Evolutionary conservation across 257 asterid genomes (phyloP).

Genomic region (Plantago elongata): DNA sequence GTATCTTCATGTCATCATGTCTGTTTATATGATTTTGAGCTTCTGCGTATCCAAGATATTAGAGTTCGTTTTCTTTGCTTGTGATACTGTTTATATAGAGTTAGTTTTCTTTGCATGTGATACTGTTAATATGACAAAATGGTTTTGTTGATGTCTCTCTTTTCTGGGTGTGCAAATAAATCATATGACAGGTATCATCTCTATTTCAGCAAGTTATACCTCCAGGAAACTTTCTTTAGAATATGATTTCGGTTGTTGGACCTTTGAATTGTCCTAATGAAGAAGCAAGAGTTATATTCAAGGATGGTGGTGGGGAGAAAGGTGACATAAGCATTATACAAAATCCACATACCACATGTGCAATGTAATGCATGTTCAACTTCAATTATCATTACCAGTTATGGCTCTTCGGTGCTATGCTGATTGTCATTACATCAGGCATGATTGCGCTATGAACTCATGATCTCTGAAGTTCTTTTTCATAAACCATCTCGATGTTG

Average conservation of each 20-base stretch:
- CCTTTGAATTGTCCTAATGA: background rate
- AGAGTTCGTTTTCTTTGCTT: background rate
- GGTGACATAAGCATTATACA: background rate
- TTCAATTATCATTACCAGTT: background rate
- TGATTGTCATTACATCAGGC: no score
- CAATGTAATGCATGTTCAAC: background rate
- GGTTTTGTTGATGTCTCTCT: background rate
- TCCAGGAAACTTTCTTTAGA: background rate
- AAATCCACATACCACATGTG: background rate
- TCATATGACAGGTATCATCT: background rate
- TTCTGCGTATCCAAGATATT: background rate
- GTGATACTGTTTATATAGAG: background rate
- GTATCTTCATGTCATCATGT: background rate
- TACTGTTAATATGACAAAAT: background rate
- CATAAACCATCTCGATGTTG: no score
- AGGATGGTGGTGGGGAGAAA: constrained; percentile 1
- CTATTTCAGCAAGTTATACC: background rate
- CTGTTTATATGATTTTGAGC: no score
- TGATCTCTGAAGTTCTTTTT: no score
- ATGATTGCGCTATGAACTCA: no score
- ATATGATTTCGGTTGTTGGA: background rate
- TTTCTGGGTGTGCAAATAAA: background rate
- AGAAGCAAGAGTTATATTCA: background rate
- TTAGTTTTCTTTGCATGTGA: background rate
- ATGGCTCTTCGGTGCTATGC: no score